Base-by-base conservation (phyloP, 768 basidiomycete genomes). In the Tylopilus subfusipes region DNA sequence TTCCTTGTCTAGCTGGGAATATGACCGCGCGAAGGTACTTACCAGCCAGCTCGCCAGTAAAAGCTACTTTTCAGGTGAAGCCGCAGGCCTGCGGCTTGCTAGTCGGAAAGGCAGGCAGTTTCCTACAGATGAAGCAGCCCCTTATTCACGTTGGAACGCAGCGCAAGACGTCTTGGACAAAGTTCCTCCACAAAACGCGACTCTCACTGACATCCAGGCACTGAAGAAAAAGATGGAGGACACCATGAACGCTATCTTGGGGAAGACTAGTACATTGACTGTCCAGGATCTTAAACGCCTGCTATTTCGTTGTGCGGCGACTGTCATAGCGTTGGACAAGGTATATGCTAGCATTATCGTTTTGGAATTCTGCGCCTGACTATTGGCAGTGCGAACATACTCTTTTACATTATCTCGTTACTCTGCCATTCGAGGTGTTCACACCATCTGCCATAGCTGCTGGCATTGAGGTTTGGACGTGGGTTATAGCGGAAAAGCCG, bases 391-490 rank as follows among this genome's bases (percentile, higher is more conserved):
- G 84, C 65, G 92, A 98, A 54, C 81, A 88, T 64, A 88, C 89
- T 22, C 76, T 98, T 14, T 73, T 98, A 11, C 88, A 91, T 70
- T 87, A 93, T 68, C 75, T 98, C 24, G 94, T 98, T 9, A 77
- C 80, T 31, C 70, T 98, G 18, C 97, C 97, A 0, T 90, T 98
- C 62, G 87, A 90, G 52, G 86, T 90, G 3, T 92, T 92, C 57
- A 94, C 90, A 1, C 92, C 94, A 1, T 76, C 90, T 5, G 84
- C 93, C 1, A 83, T 98, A 53, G 81, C 90, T 16, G 83, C 90
- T 2, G 95, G 92, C 0, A 86, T 94, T 40, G 94, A 98, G 65
- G 87, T 88, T 11, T 98, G 97, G 97, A 93, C 89, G 4, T 98
- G 95, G 95, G 80, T 97, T 0, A 88, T 97, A 49, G 84, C 90